Percentiles rank a stretch among this genome's conserved stretches.
Evolutionary conservation across 805 yeast genomes (phyloP).

Genomic region (Ogataea trehaloabstinens): DNA sequence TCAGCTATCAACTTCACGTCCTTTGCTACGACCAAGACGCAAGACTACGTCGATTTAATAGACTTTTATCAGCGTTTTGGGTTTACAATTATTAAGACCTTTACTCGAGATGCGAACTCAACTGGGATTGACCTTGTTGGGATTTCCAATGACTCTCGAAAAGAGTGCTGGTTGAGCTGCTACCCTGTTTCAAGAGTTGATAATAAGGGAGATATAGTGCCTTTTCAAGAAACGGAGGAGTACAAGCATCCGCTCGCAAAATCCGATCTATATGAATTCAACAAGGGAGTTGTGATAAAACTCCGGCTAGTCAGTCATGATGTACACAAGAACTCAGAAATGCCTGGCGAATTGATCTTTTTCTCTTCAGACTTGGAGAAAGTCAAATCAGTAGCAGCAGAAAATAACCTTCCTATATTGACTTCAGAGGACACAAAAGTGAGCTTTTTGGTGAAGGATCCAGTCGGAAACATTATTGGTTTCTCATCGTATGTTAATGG

Average conservation of each 20-base stretch:
- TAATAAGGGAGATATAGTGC: slow-evolving; percentile 20
- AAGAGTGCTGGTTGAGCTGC: slow-evolving; percentile 71
- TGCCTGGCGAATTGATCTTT: slow-evolving; percentile 38
- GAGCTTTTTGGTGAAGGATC: slow-evolving; percentile 49
- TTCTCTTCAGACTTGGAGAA: slow-evolving; percentile 39
- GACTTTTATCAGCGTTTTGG: slow-evolving; percentile 63
- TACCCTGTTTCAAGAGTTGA: slow-evolving; percentile 45
- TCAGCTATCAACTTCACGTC: slow-evolving; percentile 53
- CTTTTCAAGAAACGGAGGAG: slow-evolving; percentile 37
- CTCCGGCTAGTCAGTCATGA: slow-evolving; percentile 40
- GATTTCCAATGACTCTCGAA: slow-evolving; percentile 61
- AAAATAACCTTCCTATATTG: slow-evolving; percentile 19
- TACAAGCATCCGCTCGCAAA: slow-evolving; percentile 21
- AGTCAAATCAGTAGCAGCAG: slow-evolving; percentile 20
- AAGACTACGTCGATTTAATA: slow-evolving; percentile 44
- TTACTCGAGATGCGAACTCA: slow-evolving; percentile 48
- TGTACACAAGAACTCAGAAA: slow-evolving; percentile 32
- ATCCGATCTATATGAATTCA: slow-evolving; percentile 13
- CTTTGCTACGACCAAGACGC: slow-evolving; percentile 52
- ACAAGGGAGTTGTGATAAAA: slow-evolving; percentile 46
- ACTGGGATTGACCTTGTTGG: slow-evolving; percentile 42
- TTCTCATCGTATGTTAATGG: slow-evolving; percentile 49
- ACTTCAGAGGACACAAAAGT: slow-evolving; percentile 16
- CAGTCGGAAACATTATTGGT: slow-evolving; percentile 61
- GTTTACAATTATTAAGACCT: slow-evolving; percentile 57